Base-by-base conservation (phyloP, 371 early-diverging fungal genomes). In the Mucor piriformis region DNA sequence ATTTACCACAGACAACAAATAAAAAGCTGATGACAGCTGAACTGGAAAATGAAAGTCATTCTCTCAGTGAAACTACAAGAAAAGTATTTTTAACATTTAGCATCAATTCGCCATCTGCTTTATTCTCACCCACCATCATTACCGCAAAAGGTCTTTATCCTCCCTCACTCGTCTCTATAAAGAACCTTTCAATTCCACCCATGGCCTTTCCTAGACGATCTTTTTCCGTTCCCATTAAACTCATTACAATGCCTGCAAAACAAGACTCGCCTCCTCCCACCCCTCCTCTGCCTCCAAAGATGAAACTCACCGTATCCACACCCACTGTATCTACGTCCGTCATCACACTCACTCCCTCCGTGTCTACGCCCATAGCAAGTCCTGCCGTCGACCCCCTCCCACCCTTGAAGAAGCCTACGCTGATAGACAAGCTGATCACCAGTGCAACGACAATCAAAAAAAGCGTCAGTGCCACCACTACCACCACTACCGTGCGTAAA, bases 31-130 rank as follows among this genome's bases (percentile, higher is more conserved):
- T 51, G 59, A 44, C 20, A 42, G 35, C 32, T 43, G 40, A 32
- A 35, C 20, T 37, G 42, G 18, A 46, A 46, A 38, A 48, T 46
- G 46, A 59, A 12, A 58, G 24, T 49, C 43, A 40, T 58, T 49
- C 50, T 6, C 15, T 58, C 4, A 61, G 61, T 24, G 55, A 63
- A 38, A 63, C 52, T 27, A 63, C 63, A 37, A 55, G 46, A 51
- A 55, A 56, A 56, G 57, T 56, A 42, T 56, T 51, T 29, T 63
- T 63, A 29, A 18, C 34, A 20, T 18, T 43, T 7, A 29, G 15
- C 18, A 27, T 13, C 42, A 54, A 40, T n/a, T 32, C 38, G 18
- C 59, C 50, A 43, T 50, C 50, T 43, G 15, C 21, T 51, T 38
- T 56, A 18, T 49, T 50, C 37, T 50, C 50, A 34, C 62, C 40